Evolutionary conservation across 305 asterid species (phyloP).

Genomic region (Striga hermonthica): DNA sequence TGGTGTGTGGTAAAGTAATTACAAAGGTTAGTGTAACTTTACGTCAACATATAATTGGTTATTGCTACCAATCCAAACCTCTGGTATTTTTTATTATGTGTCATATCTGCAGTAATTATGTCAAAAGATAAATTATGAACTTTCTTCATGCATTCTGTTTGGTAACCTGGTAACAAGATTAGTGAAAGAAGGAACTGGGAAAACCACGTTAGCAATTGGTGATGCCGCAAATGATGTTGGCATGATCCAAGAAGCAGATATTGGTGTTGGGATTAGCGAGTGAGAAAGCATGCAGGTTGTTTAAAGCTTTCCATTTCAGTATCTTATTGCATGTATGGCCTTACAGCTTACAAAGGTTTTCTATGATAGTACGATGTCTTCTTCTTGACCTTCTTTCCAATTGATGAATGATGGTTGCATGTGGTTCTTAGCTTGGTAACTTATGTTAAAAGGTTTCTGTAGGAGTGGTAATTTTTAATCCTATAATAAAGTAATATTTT

Average conservation of each 20-base stretch:
- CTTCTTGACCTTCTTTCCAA: not conserved
- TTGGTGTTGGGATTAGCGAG: slow-evolving; percentile 38
- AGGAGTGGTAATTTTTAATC: not conserved
- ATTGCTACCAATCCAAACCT: not conserved
- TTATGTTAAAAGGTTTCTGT: not conserved
- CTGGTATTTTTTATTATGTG: not conserved
- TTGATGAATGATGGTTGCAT: not conserved
- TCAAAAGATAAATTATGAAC: no score
- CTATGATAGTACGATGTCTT: no score
- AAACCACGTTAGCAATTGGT: slow-evolving; percentile 36
- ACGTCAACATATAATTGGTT: not conserved
- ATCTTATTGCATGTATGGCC: not conserved
- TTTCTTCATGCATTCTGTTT: not conserved
- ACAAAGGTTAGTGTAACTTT: not conserved
- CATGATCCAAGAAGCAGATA: slow-evolving; percentile 13
- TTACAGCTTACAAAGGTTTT: no score
- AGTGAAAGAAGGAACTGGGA: slow-evolving; percentile 59
- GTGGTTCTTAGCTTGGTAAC: not conserved
- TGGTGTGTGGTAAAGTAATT: not conserved
- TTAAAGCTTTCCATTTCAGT: slow-evolving; percentile 7
- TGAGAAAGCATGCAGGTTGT: slow-evolving; percentile 65
- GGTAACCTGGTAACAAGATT: slow-evolving; percentile 51
- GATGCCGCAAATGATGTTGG: slow-evolving; percentile 10
- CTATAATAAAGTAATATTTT: no score
- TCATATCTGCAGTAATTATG: not conserved